Evolutionary conservation across 257 asterid species (phyloP).

Genomic region (Solanum arcanum): DNA sequence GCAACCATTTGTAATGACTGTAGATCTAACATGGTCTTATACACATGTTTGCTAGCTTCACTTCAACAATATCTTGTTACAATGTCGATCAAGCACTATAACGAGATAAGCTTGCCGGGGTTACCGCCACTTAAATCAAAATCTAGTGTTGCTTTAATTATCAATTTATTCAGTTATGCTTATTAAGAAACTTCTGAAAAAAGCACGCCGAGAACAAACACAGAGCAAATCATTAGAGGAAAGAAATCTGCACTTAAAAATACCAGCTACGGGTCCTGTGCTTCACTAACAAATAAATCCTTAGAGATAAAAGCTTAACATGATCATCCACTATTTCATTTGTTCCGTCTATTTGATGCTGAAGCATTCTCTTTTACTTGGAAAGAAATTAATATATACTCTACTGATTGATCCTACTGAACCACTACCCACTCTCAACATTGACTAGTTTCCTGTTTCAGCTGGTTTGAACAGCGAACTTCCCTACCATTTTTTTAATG

Average conservation of each 20-base stretch:
- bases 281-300: neutral
- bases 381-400: neutral
- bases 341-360: neutral
- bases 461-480: neutral
- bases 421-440: neutral
- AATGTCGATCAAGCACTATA: neutral
- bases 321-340: neutral
- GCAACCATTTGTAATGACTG: neutral
- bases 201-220: neutral
- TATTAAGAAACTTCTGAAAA: neutral
- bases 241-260: neutral
- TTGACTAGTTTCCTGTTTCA: neutral
- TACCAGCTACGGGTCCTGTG: neutral
- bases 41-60: neutral
- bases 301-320: neutral
- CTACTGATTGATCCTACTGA: neutral
- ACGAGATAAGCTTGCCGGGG: neutral
- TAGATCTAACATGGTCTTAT: neutral
- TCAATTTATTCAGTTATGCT: neutral
- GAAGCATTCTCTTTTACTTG: neutral
- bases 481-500: neutral
- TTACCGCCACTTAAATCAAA: neutral
- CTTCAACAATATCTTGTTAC: neutral
- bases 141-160: neutral
- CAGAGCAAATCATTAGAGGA: neutral